phyloP scores from a whole-genome alignment of 208 protist genomes.

The Crithidia thermophila region DNA sequence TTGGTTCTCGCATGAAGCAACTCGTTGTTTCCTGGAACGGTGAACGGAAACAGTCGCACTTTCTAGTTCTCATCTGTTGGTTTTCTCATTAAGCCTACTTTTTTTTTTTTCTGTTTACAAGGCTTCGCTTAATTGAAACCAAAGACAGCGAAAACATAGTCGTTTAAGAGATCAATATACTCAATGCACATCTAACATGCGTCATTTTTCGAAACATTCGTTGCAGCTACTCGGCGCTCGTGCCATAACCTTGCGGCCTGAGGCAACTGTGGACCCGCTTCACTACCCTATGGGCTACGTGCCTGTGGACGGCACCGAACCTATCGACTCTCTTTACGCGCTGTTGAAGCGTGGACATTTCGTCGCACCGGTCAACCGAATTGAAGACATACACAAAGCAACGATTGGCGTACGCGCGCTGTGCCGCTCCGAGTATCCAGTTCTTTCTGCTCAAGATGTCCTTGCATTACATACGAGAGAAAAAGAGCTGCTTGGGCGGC shows the following conservation, averaged over 20 bases:
- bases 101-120: no score
- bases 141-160: no score
- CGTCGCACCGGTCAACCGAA: constrained; percentile 71
- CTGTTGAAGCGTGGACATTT: constrained; percentile 79
- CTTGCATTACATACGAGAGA: constrained; percentile 39
- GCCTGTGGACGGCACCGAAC: constrained; percentile 75
- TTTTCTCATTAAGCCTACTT: no score
- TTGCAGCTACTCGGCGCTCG: not conserved
- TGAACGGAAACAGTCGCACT: no score
- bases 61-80: no score
- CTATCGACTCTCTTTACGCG: constrained; percentile 79
- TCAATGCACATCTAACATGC: constrained; percentile 12
- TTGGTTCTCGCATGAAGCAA: no score
- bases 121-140: no score
- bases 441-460: constrained; percentile 56
- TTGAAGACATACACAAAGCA: constrained; percentile 77
- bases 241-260: constrained; percentile 36
- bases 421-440: constrained; percentile 67
- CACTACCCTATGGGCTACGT: constrained; percentile 82
- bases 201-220: not conserved
- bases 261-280: constrained; percentile 33
- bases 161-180: no score
- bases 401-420: constrained; percentile 56
- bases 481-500: constrained; percentile 61
- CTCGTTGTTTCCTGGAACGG: no score